These are phyloP conservation scores for Candida silvicultrix DNA, from an alignment of 805 yeast species.

Conservation along the genomic window DNA sequence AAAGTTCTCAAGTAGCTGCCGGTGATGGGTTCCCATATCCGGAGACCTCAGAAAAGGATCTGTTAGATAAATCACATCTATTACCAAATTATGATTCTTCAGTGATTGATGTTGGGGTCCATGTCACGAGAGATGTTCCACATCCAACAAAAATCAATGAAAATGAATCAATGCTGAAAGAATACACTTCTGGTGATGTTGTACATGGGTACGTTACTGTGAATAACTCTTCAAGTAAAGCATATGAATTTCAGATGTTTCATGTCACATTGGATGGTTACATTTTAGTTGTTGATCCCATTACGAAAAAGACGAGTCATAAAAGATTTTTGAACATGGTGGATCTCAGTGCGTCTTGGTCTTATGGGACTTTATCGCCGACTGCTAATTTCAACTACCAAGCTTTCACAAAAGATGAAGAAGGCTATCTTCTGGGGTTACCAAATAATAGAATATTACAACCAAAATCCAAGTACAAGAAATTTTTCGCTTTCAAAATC, in stretches of 20 bases:
- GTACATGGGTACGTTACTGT: slow-evolving; percentile 53
- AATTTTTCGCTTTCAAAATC: slow-evolving; percentile 51
- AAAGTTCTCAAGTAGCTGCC: not conserved
- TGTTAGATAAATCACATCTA: slow-evolving; percentile 44
- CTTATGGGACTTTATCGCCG: slow-evolving; percentile 46
- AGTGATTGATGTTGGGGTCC: slow-evolving; percentile 43
- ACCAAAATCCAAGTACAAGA: slow-evolving; percentile 46
- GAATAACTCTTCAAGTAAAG: slow-evolving; percentile 37
- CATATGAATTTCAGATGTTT: slow-evolving; percentile 57
- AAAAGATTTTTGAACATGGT: slow-evolving; percentile 55
- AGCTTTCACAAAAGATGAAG: slow-evolving; percentile 38
- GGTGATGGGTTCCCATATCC: not conserved
- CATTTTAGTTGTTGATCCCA: slow-evolving; percentile 25
- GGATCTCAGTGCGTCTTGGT: slow-evolving; percentile 49
- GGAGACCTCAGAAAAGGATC: slow-evolving; percentile 34
- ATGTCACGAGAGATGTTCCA: slow-evolving; percentile 45
- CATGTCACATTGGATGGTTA: slow-evolving; percentile 43
- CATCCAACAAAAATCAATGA: slow-evolving; percentile 28
- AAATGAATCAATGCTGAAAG: slow-evolving; percentile 34
- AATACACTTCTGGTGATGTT: slow-evolving; percentile 60
- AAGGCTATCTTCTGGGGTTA: slow-evolving; percentile 43
- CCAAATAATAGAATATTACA: slow-evolving; percentile 41
- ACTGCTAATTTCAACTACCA: slow-evolving; percentile 42
- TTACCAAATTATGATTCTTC: slow-evolving; percentile 27
- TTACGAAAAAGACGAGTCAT: slow-evolving; percentile 26